Percentiles rank a stretch among this genome's conserved stretches.
Conservation (phyloP, 2,329 filamentous ascomycete species). For the Colletotrichum lupini region DNA sequence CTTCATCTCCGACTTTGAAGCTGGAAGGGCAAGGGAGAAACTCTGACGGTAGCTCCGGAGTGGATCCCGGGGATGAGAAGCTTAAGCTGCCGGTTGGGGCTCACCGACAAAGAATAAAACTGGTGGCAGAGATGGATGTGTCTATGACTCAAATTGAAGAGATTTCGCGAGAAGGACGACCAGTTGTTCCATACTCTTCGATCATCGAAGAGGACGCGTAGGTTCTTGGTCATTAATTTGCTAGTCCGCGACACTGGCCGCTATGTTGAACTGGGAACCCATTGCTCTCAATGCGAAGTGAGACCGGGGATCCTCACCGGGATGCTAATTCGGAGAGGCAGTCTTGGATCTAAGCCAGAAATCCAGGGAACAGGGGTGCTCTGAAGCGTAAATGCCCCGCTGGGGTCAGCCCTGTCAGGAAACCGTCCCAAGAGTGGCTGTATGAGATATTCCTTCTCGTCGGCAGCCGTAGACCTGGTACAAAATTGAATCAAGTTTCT, state of each 20-base stretch:
- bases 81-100: constrained; percentile 25
- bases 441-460: constrained; percentile 23
- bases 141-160: constrained; percentile 15
- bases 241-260: constrained; percentile 8
- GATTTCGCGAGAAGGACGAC: constrained; percentile 4
- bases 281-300: constrained; percentile 19
- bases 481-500: constrained; percentile 24
- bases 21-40: constrained; percentile 26
- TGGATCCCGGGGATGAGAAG: constrained; percentile 32
- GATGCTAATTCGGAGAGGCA: constrained; percentile 30
- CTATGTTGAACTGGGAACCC: constrained; percentile 28
- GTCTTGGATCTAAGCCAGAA: constrained; percentile 24
- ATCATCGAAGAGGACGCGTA: constrained; percentile 19
- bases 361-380: constrained; percentile 32
- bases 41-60: constrained; percentile 25
- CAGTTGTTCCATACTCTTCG: constrained; percentile 5
- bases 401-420: constrained; percentile 36
- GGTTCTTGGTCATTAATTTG: constrained; percentile 2
- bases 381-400: constrained; percentile 31
- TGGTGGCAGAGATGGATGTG: not conserved
- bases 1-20: constrained; percentile 34
- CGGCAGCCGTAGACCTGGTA: constrained; percentile 34
- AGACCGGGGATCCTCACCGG: constrained; percentile 37
- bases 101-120: constrained; percentile 32
- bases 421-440: constrained; percentile 18